phyloP scores from a whole-genome alignment of 1,139 yeast genomes.

The Zhuliangozyma blackwelliae region DNA sequence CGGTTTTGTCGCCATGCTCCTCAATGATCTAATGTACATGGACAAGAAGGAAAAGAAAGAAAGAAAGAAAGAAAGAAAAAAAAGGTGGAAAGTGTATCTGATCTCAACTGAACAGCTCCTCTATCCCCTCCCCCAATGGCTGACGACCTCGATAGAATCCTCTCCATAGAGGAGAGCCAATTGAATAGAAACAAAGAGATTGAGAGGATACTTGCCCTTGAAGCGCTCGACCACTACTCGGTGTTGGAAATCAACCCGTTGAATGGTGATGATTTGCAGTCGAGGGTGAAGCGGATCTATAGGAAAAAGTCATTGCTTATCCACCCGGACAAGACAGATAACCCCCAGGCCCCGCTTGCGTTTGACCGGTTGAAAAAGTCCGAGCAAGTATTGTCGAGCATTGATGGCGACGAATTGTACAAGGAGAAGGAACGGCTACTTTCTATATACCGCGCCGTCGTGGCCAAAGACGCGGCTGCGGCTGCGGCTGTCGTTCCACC shows the following conservation, averaged over 20 bases:
- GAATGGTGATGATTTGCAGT: slow-evolving; percentile 20
- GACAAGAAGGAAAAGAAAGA: slow-evolving; percentile 12
- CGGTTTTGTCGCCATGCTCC: background rate
- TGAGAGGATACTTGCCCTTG: slow-evolving; percentile 44
- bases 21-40: too few species aligned
- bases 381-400: slow-evolving; percentile 20
- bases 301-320: slow-evolving; percentile 59
- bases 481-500: background rate
- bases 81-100: too few species aligned
- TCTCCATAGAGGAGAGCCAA: slow-evolving; percentile 32
- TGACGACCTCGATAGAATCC: slow-evolving; percentile 29
- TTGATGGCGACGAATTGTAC: slow-evolving; percentile 11
- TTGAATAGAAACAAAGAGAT: slow-evolving; percentile 52
- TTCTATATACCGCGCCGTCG: slow-evolving; percentile 27
- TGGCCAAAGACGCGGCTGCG: slow-evolving; percentile 19
- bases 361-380: slow-evolving; percentile 50
- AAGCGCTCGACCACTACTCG: slow-evolving; percentile 51
- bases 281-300: slow-evolving; percentile 43
- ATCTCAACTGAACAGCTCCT: too few species aligned
- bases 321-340: slow-evolving; percentile 64
- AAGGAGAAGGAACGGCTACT: slow-evolving; percentile 36
- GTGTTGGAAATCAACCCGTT: slow-evolving; percentile 51
- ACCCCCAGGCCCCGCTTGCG: slow-evolving; percentile 56
- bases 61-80: slow-evolving; percentile 16
- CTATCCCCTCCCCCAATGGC: slow-evolving; percentile 2